These are phyloP conservation scores for Diaporthe ilicicola DNA, from an alignment of 2,329 filamentous ascomycete genomes.

Conservation along the genomic window DNA sequence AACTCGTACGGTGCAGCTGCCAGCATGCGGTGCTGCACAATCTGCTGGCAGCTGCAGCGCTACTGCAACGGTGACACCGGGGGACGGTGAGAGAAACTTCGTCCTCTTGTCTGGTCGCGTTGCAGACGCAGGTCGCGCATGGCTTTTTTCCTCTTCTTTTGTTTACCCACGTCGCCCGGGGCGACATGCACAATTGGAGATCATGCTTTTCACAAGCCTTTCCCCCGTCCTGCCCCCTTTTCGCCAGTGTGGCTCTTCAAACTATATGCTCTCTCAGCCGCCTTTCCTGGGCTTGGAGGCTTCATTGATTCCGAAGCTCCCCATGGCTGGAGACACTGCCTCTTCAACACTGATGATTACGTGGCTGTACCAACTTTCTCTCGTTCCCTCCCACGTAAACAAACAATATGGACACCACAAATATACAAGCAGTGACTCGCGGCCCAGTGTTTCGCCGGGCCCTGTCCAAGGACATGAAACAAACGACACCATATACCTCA, in stretches of 20 bases:
- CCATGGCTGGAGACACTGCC: too few species aligned
- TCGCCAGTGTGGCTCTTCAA: background rate
- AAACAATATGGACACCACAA: background rate
- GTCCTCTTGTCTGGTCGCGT: background rate
- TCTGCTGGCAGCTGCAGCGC: constrained; percentile 22
- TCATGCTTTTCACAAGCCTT: background rate
- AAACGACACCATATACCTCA: background rate
- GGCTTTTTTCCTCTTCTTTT: background rate
- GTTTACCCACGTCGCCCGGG: background rate
- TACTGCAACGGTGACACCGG: constrained; percentile 23
- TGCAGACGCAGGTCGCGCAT: background rate
- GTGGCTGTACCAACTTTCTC: background rate
- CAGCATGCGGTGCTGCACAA: constrained; percentile 24
- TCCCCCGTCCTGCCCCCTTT: background rate
- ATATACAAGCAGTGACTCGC: constrained; percentile 2
- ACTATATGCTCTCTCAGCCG: background rate
- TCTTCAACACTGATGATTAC: background rate
- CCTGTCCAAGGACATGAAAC: constrained; percentile 17
- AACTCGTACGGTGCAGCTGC: constrained; percentile 20
- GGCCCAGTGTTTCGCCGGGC: background rate
- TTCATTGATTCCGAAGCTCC: background rate
- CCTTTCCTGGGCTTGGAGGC: background rate
- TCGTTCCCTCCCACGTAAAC: background rate
- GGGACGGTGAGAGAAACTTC: constrained; percentile 20
- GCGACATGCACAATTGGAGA: background rate